phyloP scores from a whole-genome alignment of 352 stramenopile genomes.

The Phytophthora boehmeriae region DNA sequence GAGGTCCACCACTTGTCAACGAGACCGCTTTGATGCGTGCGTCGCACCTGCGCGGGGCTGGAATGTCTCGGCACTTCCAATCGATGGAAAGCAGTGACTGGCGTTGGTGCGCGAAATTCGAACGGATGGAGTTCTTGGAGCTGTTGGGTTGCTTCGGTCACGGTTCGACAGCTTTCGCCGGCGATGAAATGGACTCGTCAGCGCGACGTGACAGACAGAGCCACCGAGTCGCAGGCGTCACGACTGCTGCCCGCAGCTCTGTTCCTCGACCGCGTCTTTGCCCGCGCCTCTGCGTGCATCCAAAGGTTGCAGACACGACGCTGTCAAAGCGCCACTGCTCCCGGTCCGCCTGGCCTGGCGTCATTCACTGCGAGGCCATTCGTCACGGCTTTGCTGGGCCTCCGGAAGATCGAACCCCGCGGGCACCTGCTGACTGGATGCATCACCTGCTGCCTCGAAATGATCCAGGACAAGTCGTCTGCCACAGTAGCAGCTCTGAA shows the following conservation, averaged over 20 bases:
- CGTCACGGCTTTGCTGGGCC: background rate
- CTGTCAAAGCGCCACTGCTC: background rate
- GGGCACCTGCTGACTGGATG: too few relatives aligned
- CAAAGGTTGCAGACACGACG: background rate
- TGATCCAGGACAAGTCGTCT: too few relatives aligned
- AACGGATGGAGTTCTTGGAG: too few relatives aligned
- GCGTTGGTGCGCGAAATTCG: too few relatives aligned
- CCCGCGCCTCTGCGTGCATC: background rate
- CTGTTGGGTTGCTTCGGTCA: too few relatives aligned
- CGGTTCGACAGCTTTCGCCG: too few relatives aligned
- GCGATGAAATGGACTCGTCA: too few relatives aligned
- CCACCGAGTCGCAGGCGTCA: background rate
- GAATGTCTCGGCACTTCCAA: too few relatives aligned
- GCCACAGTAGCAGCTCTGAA: too few relatives aligned
- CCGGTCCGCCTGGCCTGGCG: background rate
- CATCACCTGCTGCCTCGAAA: too few relatives aligned
- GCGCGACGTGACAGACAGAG: background rate
- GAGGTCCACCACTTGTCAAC: background rate
- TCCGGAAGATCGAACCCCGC: too few relatives aligned
- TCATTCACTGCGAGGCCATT: background rate
- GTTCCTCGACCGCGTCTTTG: background rate
- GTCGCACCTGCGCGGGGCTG: background rate
- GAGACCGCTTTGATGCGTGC: constrained; percentile 3
- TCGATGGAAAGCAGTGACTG: too few relatives aligned
- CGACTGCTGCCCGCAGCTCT: background rate